phyloP scores from a whole-genome alignment of 164 flowering plant species.

The Amborella trichopoda region DNA sequence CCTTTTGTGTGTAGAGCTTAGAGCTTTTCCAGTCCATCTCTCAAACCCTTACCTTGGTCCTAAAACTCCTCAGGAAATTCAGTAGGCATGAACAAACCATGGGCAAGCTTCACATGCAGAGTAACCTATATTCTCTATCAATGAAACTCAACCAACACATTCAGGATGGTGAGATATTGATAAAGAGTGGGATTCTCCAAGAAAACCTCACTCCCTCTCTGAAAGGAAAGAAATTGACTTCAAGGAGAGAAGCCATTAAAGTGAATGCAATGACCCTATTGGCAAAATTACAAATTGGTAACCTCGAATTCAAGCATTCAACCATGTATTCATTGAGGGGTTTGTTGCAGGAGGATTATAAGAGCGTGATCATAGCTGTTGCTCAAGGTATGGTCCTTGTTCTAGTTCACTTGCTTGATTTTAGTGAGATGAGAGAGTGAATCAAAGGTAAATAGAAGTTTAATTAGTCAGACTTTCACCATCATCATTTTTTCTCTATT shows the following conservation, averaged over 20 bases:
- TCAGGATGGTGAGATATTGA: slow-evolving; percentile 35
- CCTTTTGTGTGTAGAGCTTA: slow-evolving; percentile 28
- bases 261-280: slow-evolving; percentile 46
- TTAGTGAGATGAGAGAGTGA: slow-evolving; percentile 59
- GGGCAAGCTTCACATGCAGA: slow-evolving; percentile 59
- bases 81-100: slow-evolving; percentile 11
- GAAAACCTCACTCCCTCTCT: slow-evolving; percentile 10
- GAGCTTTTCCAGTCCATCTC: slow-evolving; percentile 32
- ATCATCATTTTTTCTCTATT: no score
- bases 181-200: slow-evolving; percentile 42
- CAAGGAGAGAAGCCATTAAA: slow-evolving; percentile 34
- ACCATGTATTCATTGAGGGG: slow-evolving; percentile 54
- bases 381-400: slow-evolving; percentile 83
- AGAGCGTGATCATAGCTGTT: slow-evolving; percentile 74
- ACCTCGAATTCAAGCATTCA: slow-evolving; percentile 41
- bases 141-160: slow-evolving; percentile 34
- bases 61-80: slow-evolving; percentile 22
- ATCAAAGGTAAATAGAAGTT: no score
- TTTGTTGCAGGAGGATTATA: slow-evolving; percentile 58
- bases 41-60: slow-evolving; percentile 20
- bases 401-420: slow-evolving; percentile 51
- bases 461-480: no score
- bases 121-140: slow-evolving; percentile 38
- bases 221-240: background rate
- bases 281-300: slow-evolving; percentile 77